phyloP scores from a whole-genome alignment of 176 grass and related monocot genomes.

The Microstegium vimineum region DNA sequence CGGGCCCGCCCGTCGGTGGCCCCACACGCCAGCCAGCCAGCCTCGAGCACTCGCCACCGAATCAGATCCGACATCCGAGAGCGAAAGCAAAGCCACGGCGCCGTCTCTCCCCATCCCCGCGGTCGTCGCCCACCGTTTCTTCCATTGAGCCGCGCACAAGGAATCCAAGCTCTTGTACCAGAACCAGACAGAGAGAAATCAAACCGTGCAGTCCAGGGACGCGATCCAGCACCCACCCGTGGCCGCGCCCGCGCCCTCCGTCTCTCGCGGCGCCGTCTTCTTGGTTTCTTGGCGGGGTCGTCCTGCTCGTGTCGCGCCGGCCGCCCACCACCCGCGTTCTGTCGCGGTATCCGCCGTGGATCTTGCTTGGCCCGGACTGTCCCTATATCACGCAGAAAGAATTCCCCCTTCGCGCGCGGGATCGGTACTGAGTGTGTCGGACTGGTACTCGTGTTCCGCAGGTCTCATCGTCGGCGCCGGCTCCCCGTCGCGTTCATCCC shows the following conservation, averaged over 20 bases:
- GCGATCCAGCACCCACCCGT: not conserved
- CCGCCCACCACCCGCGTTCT: not conserved
- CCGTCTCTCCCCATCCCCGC: too few species aligned
- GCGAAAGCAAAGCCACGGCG: not conserved
- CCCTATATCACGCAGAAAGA: too few species aligned
- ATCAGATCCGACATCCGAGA: not conserved
- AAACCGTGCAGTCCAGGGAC: not conserved
- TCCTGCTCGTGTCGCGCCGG: not conserved
- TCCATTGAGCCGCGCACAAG: not conserved
- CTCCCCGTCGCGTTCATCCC: too few species aligned
- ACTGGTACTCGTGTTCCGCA: not conserved
- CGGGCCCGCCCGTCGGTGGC: not conserved
- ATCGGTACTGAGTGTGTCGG: not conserved
- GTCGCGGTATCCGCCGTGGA: not conserved
- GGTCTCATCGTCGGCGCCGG: not conserved
- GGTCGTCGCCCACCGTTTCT: not conserved
- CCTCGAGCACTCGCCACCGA: not conserved
- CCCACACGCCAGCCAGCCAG: not conserved
- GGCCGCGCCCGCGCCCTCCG: not conserved
- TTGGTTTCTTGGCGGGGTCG: not conserved
- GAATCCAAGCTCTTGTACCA: not conserved
- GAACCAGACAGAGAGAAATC: not conserved
- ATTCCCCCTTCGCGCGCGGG: not conserved
- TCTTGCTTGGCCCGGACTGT: constrained; percentile 8
- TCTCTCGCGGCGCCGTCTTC: too few species aligned